Base-by-base conservation (phyloP, 345 rosid species). In the rapeseed (Brassica napus) region DNA sequence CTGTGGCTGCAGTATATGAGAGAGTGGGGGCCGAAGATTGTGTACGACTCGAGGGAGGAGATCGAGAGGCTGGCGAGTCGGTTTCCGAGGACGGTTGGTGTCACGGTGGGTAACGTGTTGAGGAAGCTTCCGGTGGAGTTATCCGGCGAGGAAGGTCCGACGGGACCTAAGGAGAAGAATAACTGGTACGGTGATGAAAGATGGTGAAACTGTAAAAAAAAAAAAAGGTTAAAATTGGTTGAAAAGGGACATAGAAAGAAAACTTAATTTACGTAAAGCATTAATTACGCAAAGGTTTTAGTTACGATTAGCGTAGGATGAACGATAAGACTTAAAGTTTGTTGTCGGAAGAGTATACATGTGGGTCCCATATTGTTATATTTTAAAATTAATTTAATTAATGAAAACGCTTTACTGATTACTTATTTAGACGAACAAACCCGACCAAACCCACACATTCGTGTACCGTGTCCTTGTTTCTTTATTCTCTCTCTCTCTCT, bases 91-190 rank as follows among this genome's bases (percentile, higher is more conserved):
- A 79, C 30, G 68, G 74, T 92, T 32, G 81, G 83, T 47, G 68
- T 24, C 74, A 64, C 90, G 3, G 78, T 76, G 49, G 78, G 83
- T 52, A 79, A 32, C 57, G 73, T 87, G 9, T 64, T 94, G 37
- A 64, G 35, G 3, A 88, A 84, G 87, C 79, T 93, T 18, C 97
- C 96, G 2, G 57, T 80, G 37, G 94, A 90, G 82, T 84, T 95
- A 26, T 88, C 49, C 2, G 89, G 93, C 7, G 99, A 93, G 68
- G 91, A 88, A 76, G 97, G 98, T 61, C 97, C 98, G 4, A 90
- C 98, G 0, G 98, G 98, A 15, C 97, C 99, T 0, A 94, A 92
- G 86, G 96, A 91, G 86, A 94, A 93, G 90, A 87, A 90, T 79
- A 91, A 89, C 47, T 93, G 96, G 98, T 77, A 83, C 39, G 97